Conservation (phyloP, 345 rosid species). For the Murraya paniculata region DNA sequence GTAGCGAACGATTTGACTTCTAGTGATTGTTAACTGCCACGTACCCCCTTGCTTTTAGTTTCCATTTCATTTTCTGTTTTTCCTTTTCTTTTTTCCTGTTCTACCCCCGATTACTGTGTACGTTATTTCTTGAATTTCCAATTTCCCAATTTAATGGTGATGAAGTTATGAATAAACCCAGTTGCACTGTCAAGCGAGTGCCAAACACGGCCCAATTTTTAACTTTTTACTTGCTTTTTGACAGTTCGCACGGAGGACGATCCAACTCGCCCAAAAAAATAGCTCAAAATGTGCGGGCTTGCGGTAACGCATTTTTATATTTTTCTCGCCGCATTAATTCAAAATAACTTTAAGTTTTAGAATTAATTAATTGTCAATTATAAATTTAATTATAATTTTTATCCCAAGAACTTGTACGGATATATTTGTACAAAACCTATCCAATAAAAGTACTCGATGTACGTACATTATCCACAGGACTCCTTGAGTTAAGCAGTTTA, state of each 20-base stretch:
- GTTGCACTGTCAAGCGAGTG: not conserved
- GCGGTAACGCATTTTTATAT: too few species aligned
- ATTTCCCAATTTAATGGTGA: not conserved
- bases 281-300: too few species aligned
- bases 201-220: not conserved
- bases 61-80: constrained; percentile 13
- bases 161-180: not conserved
- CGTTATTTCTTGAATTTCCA: not conserved
- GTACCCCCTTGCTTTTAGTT: constrained; percentile 28
- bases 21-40: constrained; percentile 57
- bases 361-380: too few species aligned
- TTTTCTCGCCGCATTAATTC: not conserved
- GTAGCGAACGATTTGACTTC: constrained; percentile 51
- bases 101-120: not conserved
- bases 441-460: not conserved
- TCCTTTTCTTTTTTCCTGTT: constrained; percentile 1
- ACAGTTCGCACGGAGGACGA: too few species aligned
- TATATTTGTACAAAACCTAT: not conserved
- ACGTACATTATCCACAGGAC: not conserved
- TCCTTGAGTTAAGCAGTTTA: not conserved
- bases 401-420: not conserved
- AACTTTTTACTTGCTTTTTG: too few species aligned
- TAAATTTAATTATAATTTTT: too few species aligned
- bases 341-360: not conserved
- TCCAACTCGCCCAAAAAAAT: too few species aligned